Percentiles rank a stretch among this genome's conserved stretches.
phyloP scores from a whole-genome alignment of 805 yeast species.

The Huiozyma sinensis region DNA sequence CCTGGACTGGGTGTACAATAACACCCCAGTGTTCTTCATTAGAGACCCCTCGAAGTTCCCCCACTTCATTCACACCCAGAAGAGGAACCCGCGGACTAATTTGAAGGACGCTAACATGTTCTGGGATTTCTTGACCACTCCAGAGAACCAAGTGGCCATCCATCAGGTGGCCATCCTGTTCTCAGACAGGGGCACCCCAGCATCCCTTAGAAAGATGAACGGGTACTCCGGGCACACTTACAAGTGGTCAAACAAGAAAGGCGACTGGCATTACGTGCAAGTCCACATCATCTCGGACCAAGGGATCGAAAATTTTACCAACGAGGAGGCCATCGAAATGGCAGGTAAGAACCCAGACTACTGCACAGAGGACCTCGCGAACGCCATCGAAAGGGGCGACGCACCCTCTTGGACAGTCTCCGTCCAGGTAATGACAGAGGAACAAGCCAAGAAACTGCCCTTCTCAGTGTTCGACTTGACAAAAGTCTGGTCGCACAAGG shows the following conservation, averaged over 20 bases:
- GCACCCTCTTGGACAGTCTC: constrained; percentile 78
- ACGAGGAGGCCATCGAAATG: constrained; percentile 57
- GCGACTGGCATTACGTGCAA: constrained; percentile 46
- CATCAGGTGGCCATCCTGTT: constrained; percentile 58
- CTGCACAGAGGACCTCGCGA: constrained; percentile 71
- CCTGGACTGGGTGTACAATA: constrained; percentile 64
- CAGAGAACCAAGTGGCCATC: constrained; percentile 57
- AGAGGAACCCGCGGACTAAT: constrained; percentile 61
- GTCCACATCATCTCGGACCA: constrained; percentile 45
- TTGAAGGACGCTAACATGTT: constrained; percentile 71
- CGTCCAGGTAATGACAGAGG: constrained; percentile 78
- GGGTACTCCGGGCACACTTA: constrained; percentile 61
- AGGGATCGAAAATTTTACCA: constrained; percentile 41
- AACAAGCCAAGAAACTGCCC: constrained; percentile 62
- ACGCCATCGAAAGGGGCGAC: constrained; percentile 67
- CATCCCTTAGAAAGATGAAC: constrained; percentile 44
- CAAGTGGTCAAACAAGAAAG: constrained; percentile 47
- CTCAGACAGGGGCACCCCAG: constrained; percentile 57
- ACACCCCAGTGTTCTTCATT: constrained; percentile 58
- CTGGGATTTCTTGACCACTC: constrained; percentile 67
- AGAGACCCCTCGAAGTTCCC: constrained; percentile 59
- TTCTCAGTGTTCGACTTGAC: constrained; percentile 85
- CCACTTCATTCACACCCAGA: constrained; percentile 57
- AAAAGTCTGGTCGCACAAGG: constrained; percentile 83
- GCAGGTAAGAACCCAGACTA: constrained; percentile 75